Conservation (phyloP, 169 alveolate species). For the Toxoplasma gondii region DNA sequence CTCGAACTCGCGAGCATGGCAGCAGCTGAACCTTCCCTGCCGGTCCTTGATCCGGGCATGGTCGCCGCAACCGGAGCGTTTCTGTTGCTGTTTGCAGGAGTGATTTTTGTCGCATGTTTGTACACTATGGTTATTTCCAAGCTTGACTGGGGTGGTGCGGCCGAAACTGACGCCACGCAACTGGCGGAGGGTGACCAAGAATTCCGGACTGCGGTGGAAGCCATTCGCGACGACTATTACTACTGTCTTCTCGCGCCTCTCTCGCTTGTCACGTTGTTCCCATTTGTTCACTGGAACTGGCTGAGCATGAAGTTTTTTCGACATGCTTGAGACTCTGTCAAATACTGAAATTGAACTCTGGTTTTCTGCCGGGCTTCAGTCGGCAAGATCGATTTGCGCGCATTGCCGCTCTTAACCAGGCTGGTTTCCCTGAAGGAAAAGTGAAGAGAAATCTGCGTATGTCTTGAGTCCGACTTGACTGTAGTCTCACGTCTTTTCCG, state of each 20-base stretch:
- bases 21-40: not conserved
- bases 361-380: too few relatives aligned
- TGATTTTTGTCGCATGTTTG: not conserved
- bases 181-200: not conserved
- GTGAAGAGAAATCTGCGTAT: too few relatives aligned
- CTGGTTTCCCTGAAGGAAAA: too few relatives aligned
- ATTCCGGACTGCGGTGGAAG: not conserved
- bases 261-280: slow-evolving; percentile 7
- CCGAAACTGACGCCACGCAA: not conserved
- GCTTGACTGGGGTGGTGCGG: not conserved
- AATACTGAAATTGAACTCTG: not conserved
- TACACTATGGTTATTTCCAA: not conserved
- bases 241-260: not conserved
- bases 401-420: too few relatives aligned
- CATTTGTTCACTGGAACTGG: slow-evolving; percentile 1
- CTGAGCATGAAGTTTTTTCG: not conserved
- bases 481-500: too few relatives aligned
- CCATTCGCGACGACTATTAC: not conserved
- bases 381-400: too few relatives aligned
- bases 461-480: too few relatives aligned
- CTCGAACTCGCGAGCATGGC: not conserved
- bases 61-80: slow-evolving; percentile 4
- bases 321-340: not conserved
- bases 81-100: not conserved
- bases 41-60: not conserved